Conservation (phyloP, 2,329 filamentous ascomycete species). For the Aspergillus novoparasiticus region DNA sequence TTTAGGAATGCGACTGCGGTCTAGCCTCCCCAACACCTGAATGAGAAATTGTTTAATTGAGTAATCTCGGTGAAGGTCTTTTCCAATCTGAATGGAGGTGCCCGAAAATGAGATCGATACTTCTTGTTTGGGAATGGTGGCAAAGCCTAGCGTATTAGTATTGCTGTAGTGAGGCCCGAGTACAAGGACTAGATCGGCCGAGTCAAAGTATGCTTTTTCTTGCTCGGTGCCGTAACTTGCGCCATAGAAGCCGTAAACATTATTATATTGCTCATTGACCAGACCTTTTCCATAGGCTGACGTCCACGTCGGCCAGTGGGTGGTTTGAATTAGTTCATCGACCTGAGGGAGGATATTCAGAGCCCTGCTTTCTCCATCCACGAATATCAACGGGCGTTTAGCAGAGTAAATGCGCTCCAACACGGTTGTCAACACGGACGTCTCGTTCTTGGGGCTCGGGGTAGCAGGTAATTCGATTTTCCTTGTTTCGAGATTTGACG, state of each 20-base stretch:
- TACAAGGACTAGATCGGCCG: constrained; percentile 42
- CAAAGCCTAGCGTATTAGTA: constrained; percentile 68
- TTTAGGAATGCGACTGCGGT: constrained; percentile 49
- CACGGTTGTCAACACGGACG: constrained; percentile 33
- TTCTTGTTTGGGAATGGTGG: constrained; percentile 74
- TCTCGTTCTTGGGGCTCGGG: constrained; percentile 13
- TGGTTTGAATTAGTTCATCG: constrained; percentile 47
- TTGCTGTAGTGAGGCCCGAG: constrained; percentile 42
- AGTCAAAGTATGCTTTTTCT: constrained; percentile 34
- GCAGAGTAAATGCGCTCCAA: constrained; percentile 48
- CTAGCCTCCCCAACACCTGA: constrained; percentile 67
- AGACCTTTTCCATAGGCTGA: constrained; percentile 55
- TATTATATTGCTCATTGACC: constrained; percentile 51
- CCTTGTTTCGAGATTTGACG: constrained; percentile 22
- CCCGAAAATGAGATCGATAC: constrained; percentile 82
- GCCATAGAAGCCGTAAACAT: constrained; percentile 53
- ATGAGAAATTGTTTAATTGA: constrained; percentile 76
- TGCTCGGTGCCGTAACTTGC: constrained; percentile 43
- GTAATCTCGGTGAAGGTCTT: constrained; percentile 73
- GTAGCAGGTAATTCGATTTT: constrained; percentile 19
- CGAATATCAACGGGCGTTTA: constrained; percentile 54
- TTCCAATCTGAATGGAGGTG: constrained; percentile 68
- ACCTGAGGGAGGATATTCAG: constrained; percentile 47
- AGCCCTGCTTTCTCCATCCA: constrained; percentile 54
- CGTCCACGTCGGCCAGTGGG: constrained; percentile 52